Conservation (phyloP, 31 red algal species). For the Odonthalia washingtoniensis region DNA sequence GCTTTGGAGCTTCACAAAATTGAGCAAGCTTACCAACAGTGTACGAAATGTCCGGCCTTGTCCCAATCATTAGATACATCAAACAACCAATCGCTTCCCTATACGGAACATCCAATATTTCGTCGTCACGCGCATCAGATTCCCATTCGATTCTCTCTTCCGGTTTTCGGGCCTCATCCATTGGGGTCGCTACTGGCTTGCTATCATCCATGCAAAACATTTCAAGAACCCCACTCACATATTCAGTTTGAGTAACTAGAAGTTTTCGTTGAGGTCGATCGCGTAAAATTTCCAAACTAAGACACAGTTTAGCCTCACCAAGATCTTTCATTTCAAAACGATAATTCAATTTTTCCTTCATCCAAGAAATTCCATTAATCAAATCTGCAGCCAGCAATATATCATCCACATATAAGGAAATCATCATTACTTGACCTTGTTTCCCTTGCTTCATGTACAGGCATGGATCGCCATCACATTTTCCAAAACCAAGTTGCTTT, state of each 20-base stretch:
- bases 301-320: constrained; percentile 7
- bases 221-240: not conserved
- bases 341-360: constrained; percentile 29
- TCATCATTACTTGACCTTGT: not conserved
- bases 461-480: not conserved
- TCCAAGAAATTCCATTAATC: not conserved
- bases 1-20: too few species aligned
- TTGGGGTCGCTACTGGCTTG: constrained; percentile 4
- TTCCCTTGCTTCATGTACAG: constrained; percentile 8
- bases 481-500: not conserved
- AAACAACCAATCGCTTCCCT: too few species aligned
- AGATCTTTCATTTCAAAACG: constrained; percentile 18
- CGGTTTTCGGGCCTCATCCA: constrained; percentile 3
- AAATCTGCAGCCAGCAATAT: not conserved
- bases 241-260: not conserved
- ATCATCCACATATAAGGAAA: constrained; percentile 49
- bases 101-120: too few species aligned
- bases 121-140: too few species aligned
- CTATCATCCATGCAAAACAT: not conserved
- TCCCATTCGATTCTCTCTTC: too few species aligned
- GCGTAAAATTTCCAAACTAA: constrained; percentile 21
- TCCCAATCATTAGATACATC: too few species aligned
- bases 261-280: not conserved
- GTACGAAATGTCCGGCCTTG: too few species aligned
- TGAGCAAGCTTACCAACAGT: too few species aligned